Evolutionary conservation across 2,329 filamentous ascomycete genomes (phyloP), one percentile per base, ranked within the genome.

Genomic region (Talaromyces sp.): DNA sequence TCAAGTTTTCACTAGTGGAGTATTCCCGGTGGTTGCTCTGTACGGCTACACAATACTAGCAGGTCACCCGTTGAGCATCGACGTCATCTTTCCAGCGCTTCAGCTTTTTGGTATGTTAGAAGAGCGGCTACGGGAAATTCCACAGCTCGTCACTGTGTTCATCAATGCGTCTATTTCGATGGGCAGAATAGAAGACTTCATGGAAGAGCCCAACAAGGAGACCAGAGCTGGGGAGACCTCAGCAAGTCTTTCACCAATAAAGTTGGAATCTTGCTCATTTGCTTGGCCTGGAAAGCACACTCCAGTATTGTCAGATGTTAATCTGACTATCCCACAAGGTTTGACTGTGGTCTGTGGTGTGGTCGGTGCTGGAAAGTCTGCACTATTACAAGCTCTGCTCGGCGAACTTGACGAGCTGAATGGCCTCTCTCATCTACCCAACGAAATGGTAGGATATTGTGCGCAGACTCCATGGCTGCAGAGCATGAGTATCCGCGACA

Each of bases 121-220:
- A 65, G 78, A 76, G 1, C 89, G 85, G 60, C 76, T 96, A 51
- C 84, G 86, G 57, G 88, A 91, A 54, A 75, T 95, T 0, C 92
- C 92, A 2, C 79, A 83, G 31, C 76, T 96, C 9, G 85, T 95
- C 43, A 91, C 88, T 0, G 83, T 87, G 0, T 75, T 93, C 4
- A 81, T 95, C 63, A 95, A 96, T 65, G 89, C 91, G 0, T 86
- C 83, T n/a, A 87, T 96, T 17, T 88, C 91, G 0, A 84, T 96
- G 62, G 84, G 83, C 8, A 86, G 91, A 63, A 90, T 96, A 19
- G 89, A 96, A 66, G 81, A 83, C 21, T 96, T 95, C 74, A 95
- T 96, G 89, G 77, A 79, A 0, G 91, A 96, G 70, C 89, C 89
- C 0, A 85, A 96, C 66, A 90, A 91, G 64, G 85, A 94, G 62